Base-by-base conservation (phyloP, 805 yeast species). In the Saturnispora diversa region DNA sequence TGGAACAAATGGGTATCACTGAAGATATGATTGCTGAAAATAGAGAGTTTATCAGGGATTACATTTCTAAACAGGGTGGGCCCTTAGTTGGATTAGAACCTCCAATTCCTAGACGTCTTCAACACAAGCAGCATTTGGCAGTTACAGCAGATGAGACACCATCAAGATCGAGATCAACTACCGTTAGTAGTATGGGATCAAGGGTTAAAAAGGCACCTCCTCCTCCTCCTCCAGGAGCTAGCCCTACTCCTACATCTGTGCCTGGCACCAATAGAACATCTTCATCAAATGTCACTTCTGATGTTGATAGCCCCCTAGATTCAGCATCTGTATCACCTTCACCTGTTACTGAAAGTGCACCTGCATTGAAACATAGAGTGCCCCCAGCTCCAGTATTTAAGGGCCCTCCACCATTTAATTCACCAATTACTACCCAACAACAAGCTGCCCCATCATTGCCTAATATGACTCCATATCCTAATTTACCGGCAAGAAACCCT, bases 11-110 rank as follows among this genome's bases (percentile, higher is more conserved):
- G 40, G 95, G 95, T 1, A 85, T 85, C 43, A 60, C 84, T 1
- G 94, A 85, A 53, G 94, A 84, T 49, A 80, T 83, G 88, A 84
- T 85, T 56, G 92, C 88, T 0, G 90, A 83, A 39, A 84, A 85
- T 55, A 68, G 87, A 44, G 84, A 82, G 44, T 84, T 84, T 56
- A 83, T 85, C 54, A 85, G 83, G 57, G 80, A 78, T 40, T 85
- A 82, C 54, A 82, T 85, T 44, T 64, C 75, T 3, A 67, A 79
- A 51, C 80, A 77, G 56, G 85, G 92, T 40, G 83, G 88, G 17
- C 80, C 92, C 24, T 64, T 90, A 59, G 81, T 81, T 22, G 94
- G 94, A 1, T 62, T 81, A 20, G 94, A 84, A 54, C 94, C 94
- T 5, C 94, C 94, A 12, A 65, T 84, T 38, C 94, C 92, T 4